Evolutionary conservation across 1,139 yeast genomes (phyloP), one percentile per base, ranked within the genome.

Genomic region (Geotrichum candidum): DNA sequence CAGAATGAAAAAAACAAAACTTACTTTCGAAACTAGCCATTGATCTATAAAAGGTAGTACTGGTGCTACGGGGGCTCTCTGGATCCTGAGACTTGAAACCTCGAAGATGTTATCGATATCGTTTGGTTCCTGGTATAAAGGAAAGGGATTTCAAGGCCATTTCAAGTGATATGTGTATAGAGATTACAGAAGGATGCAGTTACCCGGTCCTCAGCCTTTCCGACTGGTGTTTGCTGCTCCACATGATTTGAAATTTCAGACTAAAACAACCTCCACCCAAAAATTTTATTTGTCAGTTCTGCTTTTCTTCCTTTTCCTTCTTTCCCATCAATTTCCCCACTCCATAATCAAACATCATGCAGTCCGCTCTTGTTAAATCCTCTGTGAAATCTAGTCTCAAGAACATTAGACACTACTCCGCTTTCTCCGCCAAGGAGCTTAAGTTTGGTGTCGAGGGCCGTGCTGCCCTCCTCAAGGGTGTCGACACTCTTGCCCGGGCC

Each of bases 381-480:
- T 63, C 67, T 45, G 60, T 65, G 55, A 63, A 67, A 58, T 63
- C 67, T 56, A 41, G 57, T 51, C 53, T 58, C 29, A 58, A 59
- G 41, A 58, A 59, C 55, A 72, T 74, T 61, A 76, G 79, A 65
- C 61, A 67, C 67, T 73, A 71, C 84, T 56, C 62, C 29, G 57
- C 54, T 41, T 54, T 50, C 71, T 84, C 96, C 69, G 96, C 91
- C 85, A 94, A 94, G 81, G 98, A 94, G 77, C 85, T 94, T 76
- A 92, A 91, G 81, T 94, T 94, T 75, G 99, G 99, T 66, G 97
- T 94, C 65, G 99, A 94, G 78, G 99, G 97, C 72, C 86, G 99
- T 78, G 99, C 99, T 64, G 96, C 99, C 60, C 82, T 94, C 54
- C 82, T 94, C 71, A 90, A 86, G 77, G 99, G 99, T 80, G 98